Base-by-base conservation (phyloP, 202 grass and related monocot species). In the Zoysia matrella region DNA sequence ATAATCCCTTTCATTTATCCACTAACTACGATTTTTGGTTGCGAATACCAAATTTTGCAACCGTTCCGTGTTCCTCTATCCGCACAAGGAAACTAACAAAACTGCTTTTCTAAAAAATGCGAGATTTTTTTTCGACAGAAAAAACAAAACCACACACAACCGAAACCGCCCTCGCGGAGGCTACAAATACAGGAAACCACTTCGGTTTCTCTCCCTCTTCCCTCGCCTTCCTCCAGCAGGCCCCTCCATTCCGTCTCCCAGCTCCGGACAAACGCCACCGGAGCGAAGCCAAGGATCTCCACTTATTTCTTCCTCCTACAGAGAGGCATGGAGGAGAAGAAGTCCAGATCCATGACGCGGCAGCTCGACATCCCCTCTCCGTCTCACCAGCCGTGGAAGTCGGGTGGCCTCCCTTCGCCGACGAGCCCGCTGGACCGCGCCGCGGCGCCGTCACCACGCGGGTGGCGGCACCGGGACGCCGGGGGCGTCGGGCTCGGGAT, bases 401-500 rank as follows among this genome's bases (percentile, higher is more conserved):
- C n/a, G 30, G 63, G 80, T 57, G 80, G 78, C 7, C 67, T 84
- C 52, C 63, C 84, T 52, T 87, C 90, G 70, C 90, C 94, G 10
- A 94, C 79, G 18, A 92, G 87, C 80, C 88, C 87, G 15, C 76
- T 90, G 10, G 92, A 89, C 67, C 88, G 90, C 72, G 22, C 70
- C 82, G 52, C 94, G 95, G 95, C 87, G 86, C 43, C 86, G 16
- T 77, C 85, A 1, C 68, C 83, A 0, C 83, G 79, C 1, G 82
- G 84, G 52, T 97, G 95, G 95, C 87, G 86, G 39, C 86, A 94
- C 78, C 72, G 86, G 47, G 92, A 92, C 3, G 56, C 84, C 16
- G 90, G 81, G 6, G 90, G 95, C 0, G 83, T 97, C 49, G 95
- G 95, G 42, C 92, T 97, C 13, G 92, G 86, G 47, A 97, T 97